phyloP scores from a whole-genome alignment of 768 basidiomycete genomes.

The Leccinum broughii region DNA sequence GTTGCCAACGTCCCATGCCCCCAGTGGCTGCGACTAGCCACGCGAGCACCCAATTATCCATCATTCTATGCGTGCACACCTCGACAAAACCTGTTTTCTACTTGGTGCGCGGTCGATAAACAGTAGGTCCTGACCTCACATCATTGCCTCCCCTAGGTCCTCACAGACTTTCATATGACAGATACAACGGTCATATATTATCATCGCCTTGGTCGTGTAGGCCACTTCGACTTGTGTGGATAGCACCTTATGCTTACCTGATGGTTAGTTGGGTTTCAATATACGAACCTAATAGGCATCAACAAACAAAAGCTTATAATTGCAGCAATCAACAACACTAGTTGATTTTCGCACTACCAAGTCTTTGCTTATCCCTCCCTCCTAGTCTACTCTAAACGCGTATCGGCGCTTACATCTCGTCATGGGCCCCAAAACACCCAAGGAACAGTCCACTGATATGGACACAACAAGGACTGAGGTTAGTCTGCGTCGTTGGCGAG shows the following conservation, averaged over 20 bases:
- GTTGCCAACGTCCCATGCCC: neutral
- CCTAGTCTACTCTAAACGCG: conserved; percentile 28
- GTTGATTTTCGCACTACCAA: conserved; percentile 42
- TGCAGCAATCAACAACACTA: conserved; percentile 39
- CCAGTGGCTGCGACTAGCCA: conserved; percentile 3
- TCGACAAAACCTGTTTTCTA: neutral
- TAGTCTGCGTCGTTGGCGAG: conserved; percentile 13
- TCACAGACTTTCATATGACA: conserved; percentile 8
- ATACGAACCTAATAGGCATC: conserved; percentile 36
- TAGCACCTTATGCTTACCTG: conserved; percentile 31
- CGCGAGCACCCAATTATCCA: neutral
- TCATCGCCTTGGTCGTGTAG: conserved; percentile 12
- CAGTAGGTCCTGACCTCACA: conserved; percentile 5
- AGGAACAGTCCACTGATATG: conserved; percentile 27
- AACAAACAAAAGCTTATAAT: conserved; percentile 43
- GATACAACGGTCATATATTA: conserved; percentile 6
- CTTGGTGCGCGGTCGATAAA: neutral
- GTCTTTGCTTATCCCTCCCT: conserved; percentile 37
- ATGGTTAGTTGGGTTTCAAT: conserved; percentile 41
- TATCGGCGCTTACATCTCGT: conserved; percentile 14
- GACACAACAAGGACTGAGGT: conserved; percentile 35
- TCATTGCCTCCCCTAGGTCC: neutral
- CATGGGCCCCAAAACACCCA: conserved; percentile 29
- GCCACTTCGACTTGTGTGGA: conserved; percentile 16
- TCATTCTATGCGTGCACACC: neutral